phyloP scores from a whole-genome alignment of 169 alveolate species.

The Eimeria nieschulzi region DNA sequence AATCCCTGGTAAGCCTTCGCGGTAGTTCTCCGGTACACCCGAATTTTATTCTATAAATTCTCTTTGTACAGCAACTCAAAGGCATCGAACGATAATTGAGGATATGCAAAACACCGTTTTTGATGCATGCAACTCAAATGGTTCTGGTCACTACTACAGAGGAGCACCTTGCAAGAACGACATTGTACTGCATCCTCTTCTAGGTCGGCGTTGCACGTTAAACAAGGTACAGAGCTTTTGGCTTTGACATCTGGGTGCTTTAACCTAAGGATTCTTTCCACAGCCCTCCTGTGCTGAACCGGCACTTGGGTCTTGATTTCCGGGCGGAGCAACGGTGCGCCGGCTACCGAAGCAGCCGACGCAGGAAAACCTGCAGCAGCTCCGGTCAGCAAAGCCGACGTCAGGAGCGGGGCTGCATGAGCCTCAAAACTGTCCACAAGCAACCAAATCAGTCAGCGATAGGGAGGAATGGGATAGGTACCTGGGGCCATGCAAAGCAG shows the following conservation, averaged over 20 bases:
- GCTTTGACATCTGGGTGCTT: constrained; percentile 8
- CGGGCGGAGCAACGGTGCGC: constrained; percentile 28
- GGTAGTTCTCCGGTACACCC: too few relatives aligned
- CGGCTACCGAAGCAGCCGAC: constrained; percentile 42
- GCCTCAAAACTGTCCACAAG: constrained; percentile 42
- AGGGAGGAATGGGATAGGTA: too few relatives aligned
- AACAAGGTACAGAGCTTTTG: not conserved
- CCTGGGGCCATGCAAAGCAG: too few relatives aligned
- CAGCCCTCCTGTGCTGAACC: constrained; percentile 1
- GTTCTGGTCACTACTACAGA: not conserved
- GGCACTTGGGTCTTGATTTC: constrained; percentile 13
- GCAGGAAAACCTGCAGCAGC: constrained; percentile 43
- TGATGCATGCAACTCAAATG: not conserved
- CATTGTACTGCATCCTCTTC: constrained; percentile 30
- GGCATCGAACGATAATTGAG: too few relatives aligned
- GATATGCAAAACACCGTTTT: not conserved
- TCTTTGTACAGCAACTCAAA: too few relatives aligned
- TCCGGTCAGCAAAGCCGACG: constrained; percentile 40
- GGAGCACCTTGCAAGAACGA: constrained; percentile 2
- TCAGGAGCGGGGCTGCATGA: constrained; percentile 60
- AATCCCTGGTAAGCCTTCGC: too few relatives aligned
- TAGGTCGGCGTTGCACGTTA: not conserved
- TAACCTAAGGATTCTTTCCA: constrained; percentile 11
- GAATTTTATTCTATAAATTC: too few relatives aligned
- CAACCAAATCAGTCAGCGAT: too few relatives aligned